A percentile compares a stretch with the other conserved stretches of the same genome.
phyloP scores from a whole-genome alignment of 768 basidiomycete species.

The Rhodotorula kratochvilovae region DNA sequence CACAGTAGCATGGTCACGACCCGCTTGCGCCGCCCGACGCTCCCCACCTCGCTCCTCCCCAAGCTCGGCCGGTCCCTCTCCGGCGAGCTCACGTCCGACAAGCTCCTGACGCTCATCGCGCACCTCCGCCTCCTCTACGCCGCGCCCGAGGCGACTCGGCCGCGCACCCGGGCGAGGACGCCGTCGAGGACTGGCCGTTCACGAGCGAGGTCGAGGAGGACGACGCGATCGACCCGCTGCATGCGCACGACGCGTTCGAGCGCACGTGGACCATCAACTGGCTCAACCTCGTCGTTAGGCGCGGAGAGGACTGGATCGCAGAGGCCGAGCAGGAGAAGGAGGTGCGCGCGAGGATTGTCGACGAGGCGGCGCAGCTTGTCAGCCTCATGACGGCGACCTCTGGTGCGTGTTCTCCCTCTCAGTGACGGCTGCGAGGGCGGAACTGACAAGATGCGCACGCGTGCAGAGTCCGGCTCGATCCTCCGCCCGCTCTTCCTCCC shows the following conservation, averaged over 20 bases:
- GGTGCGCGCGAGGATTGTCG: conserved; percentile 13
- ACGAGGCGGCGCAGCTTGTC: conserved; percentile 23
- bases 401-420: conserved; percentile 5
- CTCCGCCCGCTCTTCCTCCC: conserved; percentile 32
- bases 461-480: conserved; percentile 31
- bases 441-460: too few relatives aligned
- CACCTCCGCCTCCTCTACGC: conserved; percentile 31
- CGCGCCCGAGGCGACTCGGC: background rate
- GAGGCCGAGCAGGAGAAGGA: conserved; percentile 19
- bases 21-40: conserved; percentile 10
- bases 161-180: conserved; percentile 2
- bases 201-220: conserved; percentile 23
- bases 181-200: background rate
- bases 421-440: too few relatives aligned
- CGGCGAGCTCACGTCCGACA: background rate
- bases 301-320: conserved; percentile 19
- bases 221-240: conserved; percentile 20
- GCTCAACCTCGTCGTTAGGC: conserved; percentile 19
- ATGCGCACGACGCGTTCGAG: conserved; percentile 32
- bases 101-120: conserved; percentile 20
- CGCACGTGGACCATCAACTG: conserved; percentile 26
- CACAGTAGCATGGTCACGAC: background rate
- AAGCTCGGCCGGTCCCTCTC: conserved; percentile 11
- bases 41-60: conserved; percentile 24
- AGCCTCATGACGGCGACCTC: conserved; percentile 26